Evolutionary conservation across 331 rosid genomes (phyloP), one percentile per base, ranked within the genome.

Genomic region (Dryas integrifolia): DNA sequence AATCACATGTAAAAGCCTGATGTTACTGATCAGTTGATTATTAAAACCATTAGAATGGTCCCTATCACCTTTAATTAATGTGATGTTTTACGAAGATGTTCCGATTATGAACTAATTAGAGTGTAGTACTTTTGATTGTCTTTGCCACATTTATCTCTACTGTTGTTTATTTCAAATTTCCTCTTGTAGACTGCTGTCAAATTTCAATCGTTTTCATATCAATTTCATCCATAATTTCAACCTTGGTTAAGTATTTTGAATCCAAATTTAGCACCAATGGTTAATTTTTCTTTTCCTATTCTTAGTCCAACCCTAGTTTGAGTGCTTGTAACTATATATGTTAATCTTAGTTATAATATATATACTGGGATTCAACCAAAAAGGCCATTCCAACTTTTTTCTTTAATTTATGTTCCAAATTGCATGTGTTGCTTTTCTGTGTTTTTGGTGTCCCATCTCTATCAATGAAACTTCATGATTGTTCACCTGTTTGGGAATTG

Each of bases 401-500:
- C 24, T 38, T 45, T 52, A n/a, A 18, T 38, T 35, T 47, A 12
- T 60, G 40, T 58, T 47, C 1, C 30, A 58, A 79, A 72, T 38
- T 60, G 51, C 21, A 81, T 64, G 72, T 55, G 50, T 72, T 59
- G 66, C 12, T 59, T 70, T 81, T 62, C 58, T 73, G 82, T 69
- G 70, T 77, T 81, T 80, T 39, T 75, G 89, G 85, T 81, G 89
- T 74, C 73, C 81, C 44, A 79, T 88, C 86, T 82, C 75, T 76
- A 80, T 87, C 87, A 75, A 66, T 80, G 85, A 79, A 85, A 85
- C 82, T 81, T 82, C 70, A 92, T 89, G 90, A 89, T 86, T 79
- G 75, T 80, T 88, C 61, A 69, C 85, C 85, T 85, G 94, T 85
- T 83, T 86, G 85, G 87, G 86, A 85, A 90, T 91, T 89, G 96